These are phyloP conservation scores for Yarrowia sp. DNA, from an alignment of 805 yeast species.

Conservation along the genomic window DNA sequence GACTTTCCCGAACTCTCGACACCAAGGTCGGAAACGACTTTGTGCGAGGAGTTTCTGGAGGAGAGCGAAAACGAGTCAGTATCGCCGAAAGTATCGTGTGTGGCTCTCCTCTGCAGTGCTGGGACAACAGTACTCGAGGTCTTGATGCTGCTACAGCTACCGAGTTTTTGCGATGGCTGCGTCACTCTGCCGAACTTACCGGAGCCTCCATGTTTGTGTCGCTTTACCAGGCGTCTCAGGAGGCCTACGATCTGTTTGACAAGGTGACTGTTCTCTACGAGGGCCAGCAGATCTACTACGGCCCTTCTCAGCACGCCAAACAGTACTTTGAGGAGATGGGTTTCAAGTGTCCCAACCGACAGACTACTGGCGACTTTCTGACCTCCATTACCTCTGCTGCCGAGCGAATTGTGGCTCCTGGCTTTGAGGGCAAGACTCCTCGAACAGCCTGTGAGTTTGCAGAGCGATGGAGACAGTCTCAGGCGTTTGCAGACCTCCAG, in stretches of 20 bases:
- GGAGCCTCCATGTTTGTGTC: slow-evolving; percentile 58
- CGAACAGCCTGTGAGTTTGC: slow-evolving; percentile 51
- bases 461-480: slow-evolving; percentile 49
- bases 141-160: slow-evolving; percentile 69
- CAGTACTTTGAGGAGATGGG: slow-evolving; percentile 53
- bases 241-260: slow-evolving; percentile 58
- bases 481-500: slow-evolving; percentile 42
- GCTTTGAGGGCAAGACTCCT: slow-evolving; percentile 51
- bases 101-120: slow-evolving; percentile 54
- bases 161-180: slow-evolving; percentile 58
- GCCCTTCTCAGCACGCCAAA: slow-evolving; percentile 47
- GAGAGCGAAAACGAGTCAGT: slow-evolving; percentile 69
- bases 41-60: slow-evolving; percentile 69
- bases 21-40: slow-evolving; percentile 66
- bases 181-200: slow-evolving; percentile 55
- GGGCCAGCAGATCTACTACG: slow-evolving; percentile 59
- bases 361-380: slow-evolving; percentile 57
- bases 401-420: slow-evolving; percentile 46
- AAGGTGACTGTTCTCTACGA: slow-evolving; percentile 55
- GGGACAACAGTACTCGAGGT: slow-evolving; percentile 72
- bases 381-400: slow-evolving; percentile 54
- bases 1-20: slow-evolving; percentile 50
- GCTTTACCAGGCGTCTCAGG: slow-evolving; percentile 66
- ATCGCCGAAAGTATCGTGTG: slow-evolving; percentile 52
- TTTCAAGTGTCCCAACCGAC: slow-evolving; percentile 53